These are phyloP conservation scores for Elsinoe australis DNA, from an alignment of 2,329 filamentous ascomycete genomes.

Conservation along the genomic window DNA sequence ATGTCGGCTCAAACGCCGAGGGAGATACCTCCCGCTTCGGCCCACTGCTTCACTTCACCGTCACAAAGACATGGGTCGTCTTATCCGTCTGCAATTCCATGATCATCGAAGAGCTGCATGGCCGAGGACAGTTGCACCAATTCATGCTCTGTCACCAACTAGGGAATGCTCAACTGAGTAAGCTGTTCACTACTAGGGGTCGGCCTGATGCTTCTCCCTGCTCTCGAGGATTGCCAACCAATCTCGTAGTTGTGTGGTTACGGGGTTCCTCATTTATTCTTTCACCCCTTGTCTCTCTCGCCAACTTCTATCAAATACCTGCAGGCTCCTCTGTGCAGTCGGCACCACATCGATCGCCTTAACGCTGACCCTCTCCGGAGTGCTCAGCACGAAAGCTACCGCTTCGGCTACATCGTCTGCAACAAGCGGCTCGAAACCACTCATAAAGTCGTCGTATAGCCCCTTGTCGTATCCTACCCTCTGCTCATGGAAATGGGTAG, in stretches of 20 bases:
- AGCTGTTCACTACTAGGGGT: too few relatives aligned
- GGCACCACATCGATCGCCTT: slow-evolving; percentile 45
- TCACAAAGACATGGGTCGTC: too few relatives aligned
- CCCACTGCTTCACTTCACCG: too few relatives aligned
- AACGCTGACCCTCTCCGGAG: slow-evolving; percentile 36
- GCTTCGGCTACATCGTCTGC: slow-evolving; percentile 39
- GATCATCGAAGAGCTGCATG: too few relatives aligned
- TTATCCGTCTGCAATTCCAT: too few relatives aligned
- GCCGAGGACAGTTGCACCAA: too few relatives aligned
- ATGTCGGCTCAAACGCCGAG: background rate
- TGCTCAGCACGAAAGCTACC: slow-evolving; percentile 38
- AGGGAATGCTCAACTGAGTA: too few relatives aligned
- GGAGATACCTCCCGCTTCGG: too few relatives aligned
- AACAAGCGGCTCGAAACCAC: slow-evolving; percentile 37
- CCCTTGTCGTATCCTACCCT: slow-evolving; percentile 39
- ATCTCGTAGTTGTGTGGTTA: too few relatives aligned
- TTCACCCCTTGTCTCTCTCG: slow-evolving; percentile 21
- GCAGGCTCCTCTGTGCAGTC: slow-evolving; percentile 34
- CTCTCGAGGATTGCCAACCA: too few relatives aligned
- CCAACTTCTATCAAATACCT: slow-evolving; percentile 34
- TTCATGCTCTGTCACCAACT: too few relatives aligned
- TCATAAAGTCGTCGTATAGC: slow-evolving; percentile 39
- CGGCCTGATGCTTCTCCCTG: background rate
- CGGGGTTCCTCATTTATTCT: background rate
- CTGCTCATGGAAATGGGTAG: slow-evolving; percentile 43